These are phyloP conservation scores for Gaertneriomyces sp. DNA, from an alignment of 192 early-diverging fungal genomes.

Conservation along the genomic window DNA sequence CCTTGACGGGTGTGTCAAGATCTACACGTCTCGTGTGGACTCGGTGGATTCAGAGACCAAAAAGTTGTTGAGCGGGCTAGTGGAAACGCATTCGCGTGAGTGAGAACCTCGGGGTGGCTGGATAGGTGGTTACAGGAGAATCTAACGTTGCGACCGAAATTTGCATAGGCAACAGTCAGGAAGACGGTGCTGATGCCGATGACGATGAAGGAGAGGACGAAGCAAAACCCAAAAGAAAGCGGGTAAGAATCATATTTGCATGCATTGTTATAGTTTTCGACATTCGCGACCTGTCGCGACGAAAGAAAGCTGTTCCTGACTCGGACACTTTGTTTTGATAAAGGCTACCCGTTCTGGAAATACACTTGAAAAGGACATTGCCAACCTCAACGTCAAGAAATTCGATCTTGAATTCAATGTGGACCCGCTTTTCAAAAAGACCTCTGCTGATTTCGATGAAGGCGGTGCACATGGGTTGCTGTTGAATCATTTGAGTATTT, in stretches of 20 bases:
- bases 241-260: neutral
- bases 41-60: conserved; percentile 91
- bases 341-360: conserved; percentile 24
- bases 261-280: neutral
- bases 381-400: conserved; percentile 73
- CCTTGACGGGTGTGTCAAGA: conserved; percentile 93
- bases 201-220: neutral
- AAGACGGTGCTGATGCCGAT: neutral
- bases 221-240: conserved; percentile 3
- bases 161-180: conserved; percentile 4
- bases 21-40: conserved; percentile 95
- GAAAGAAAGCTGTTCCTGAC: neutral
- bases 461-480: conserved; percentile 89
- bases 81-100: conserved; percentile 50
- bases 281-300: neutral
- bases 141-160: neutral
- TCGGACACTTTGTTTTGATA: neutral
- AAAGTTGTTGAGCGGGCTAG: conserved; percentile 81
- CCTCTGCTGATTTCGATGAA: conserved; percentile 97
- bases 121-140: neutral
- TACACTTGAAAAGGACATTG: conserved; percentile 82
- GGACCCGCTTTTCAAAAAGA: conserved; percentile 96
- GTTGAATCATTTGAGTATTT: conserved; percentile 80
- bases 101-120: conserved; percentile 2
- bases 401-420: conserved; percentile 89